These are phyloP conservation scores for Cyclotella atomus DNA, from an alignment of 108 stramenopile species.

Conservation along the genomic window DNA sequence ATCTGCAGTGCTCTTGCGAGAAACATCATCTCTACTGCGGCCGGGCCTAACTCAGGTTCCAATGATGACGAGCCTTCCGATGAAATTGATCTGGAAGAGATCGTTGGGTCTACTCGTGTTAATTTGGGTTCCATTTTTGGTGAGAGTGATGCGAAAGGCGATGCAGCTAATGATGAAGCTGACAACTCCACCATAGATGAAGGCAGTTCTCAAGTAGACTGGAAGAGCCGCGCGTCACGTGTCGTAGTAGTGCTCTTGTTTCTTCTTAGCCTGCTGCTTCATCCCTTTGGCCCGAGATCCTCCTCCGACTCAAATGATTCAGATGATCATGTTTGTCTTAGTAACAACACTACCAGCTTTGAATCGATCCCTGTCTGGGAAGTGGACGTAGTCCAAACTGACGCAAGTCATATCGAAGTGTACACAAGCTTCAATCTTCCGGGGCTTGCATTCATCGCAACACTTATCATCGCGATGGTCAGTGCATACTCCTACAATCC, in stretches of 20 bases:
- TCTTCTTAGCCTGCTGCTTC: background rate
- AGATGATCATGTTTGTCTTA: constrained; percentile 12
- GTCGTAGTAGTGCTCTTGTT: background rate
- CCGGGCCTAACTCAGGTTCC: background rate
- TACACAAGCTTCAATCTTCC: background rate
- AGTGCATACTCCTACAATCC: background rate
- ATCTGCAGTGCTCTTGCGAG: background rate
- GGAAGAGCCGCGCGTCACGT: background rate
- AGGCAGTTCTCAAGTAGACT: background rate
- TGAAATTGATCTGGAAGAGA: background rate
- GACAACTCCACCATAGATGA: background rate
- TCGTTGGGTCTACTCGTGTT: background rate
- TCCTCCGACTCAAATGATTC: background rate
- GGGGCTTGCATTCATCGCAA: background rate
- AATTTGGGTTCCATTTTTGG: background rate
- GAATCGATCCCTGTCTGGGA: constrained; percentile 24
- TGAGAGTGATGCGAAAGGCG: background rate
- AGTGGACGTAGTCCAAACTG: constrained; percentile 3
- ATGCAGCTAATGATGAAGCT: background rate
- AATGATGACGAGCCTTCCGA: background rate
- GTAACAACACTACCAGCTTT: constrained; percentile 6
- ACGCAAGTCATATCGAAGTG: constrained; percentile 1
- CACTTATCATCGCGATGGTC: background rate
- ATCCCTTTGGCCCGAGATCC: background rate
- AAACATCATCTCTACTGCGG: background rate